These are phyloP conservation scores for Carallia pectinifolia DNA, from an alignment of 345 rosid species.

Conservation along the genomic window DNA sequence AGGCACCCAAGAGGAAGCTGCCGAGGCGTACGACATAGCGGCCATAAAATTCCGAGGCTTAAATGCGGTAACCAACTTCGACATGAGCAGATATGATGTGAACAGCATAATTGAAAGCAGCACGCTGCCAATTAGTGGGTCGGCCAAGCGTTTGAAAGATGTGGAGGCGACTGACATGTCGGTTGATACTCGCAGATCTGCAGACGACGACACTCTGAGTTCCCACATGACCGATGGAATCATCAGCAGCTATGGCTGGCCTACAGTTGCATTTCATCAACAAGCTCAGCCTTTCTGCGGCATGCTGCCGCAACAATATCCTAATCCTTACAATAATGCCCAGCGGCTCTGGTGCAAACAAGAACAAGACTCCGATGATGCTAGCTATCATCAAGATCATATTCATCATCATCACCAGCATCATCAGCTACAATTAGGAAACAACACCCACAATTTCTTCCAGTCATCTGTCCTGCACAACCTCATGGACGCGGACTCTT, in stretches of 20 bases:
- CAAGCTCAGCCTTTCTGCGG: constrained; percentile 31
- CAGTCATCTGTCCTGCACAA: constrained; percentile 41
- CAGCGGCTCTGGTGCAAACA: constrained; percentile 67
- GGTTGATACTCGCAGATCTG: constrained; percentile 11
- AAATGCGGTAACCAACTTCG: constrained; percentile 32
- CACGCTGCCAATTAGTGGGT: constrained; percentile 27
- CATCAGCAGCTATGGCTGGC: constrained; percentile 37
- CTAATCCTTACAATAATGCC: constrained; percentile 30
- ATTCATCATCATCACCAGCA: constrained; percentile 34
- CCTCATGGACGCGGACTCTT: constrained; percentile 45
- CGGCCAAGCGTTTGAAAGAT: constrained; percentile 27
- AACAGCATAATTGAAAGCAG: constrained; percentile 31
- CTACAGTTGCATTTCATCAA: constrained; percentile 39
- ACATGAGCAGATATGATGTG: constrained; percentile 33
- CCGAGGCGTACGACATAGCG: constrained; percentile 34
- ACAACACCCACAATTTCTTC: constrained; percentile 48
- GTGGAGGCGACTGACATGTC: constrained; percentile 24
- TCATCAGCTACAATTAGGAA: constrained; percentile 38
- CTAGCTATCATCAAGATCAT: constrained; percentile 28
- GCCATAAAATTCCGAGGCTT: constrained; percentile 34
- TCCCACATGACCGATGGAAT: constrained; percentile 28
- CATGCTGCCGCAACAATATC: constrained; percentile 14
- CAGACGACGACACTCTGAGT: constrained; percentile 13
- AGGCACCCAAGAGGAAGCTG: constrained; percentile 39
- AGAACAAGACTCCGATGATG: constrained; percentile 43